These are phyloP conservation scores for Populus nigra DNA, from an alignment of 345 rosid genomes.

Conservation along the genomic window DNA sequence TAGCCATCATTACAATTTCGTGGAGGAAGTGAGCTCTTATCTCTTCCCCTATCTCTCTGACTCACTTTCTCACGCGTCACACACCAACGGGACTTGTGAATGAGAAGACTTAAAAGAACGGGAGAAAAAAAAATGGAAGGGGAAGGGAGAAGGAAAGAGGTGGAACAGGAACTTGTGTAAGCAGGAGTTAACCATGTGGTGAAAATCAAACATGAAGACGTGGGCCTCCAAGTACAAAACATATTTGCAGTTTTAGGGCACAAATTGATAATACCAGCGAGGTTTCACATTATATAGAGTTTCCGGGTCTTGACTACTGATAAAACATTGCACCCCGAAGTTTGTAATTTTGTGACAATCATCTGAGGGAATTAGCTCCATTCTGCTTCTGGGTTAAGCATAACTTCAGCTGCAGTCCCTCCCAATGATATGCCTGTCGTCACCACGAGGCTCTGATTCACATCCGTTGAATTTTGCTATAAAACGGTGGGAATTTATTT, in stretches of 20 bases:
- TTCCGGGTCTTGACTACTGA: background rate
- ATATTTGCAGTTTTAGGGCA: background rate
- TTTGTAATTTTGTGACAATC: background rate
- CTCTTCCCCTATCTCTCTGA: slow-evolving; percentile 22
- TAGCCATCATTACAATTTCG: slow-evolving; percentile 30
- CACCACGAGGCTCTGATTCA: background rate
- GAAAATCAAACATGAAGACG: background rate
- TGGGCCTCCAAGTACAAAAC: background rate
- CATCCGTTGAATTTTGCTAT: background rate
- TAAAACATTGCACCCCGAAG: background rate
- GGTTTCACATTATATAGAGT: too few species aligned
- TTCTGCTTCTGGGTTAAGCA: background rate
- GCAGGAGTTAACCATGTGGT: background rate
- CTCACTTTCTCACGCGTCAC: background rate
- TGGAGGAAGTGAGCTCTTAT: slow-evolving; percentile 51
- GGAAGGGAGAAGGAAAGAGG: background rate
- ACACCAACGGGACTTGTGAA: background rate
- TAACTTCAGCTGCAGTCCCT: background rate
- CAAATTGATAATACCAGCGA: background rate
- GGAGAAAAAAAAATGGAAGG: background rate
- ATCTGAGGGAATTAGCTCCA: background rate
- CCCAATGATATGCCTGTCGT: background rate
- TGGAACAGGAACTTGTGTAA: background rate
- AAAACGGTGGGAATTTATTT: background rate
- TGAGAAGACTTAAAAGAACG: background rate